These are phyloP conservation scores for Zymoseptoria ardabiliae DNA, from an alignment of 2,329 filamentous ascomycete species.

Conservation along the genomic window DNA sequence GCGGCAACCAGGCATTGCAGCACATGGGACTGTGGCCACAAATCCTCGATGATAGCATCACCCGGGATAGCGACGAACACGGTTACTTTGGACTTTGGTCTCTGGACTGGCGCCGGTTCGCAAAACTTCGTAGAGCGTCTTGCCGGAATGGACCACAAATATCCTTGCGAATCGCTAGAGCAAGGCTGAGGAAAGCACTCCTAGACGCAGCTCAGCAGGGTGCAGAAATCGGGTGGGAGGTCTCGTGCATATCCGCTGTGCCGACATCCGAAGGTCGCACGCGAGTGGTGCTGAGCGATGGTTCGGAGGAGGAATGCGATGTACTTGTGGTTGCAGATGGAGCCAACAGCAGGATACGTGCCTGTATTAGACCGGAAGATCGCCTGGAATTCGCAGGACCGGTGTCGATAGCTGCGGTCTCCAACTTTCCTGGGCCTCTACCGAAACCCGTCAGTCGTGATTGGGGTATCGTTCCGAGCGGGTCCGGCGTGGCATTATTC, in stretches of 20 bases:
- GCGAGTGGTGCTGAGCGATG: constrained; percentile 1
- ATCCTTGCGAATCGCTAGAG: constrained; percentile 2
- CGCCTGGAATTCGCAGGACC: constrained; percentile 7
- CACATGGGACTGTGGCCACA: constrained; percentile 8
- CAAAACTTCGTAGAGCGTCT: background rate
- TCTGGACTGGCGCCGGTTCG: background rate
- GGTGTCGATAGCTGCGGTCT: constrained; percentile 4
- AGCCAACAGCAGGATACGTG: constrained; percentile 12
- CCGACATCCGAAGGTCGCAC: background rate
- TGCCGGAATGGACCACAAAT: background rate
- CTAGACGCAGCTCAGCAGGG: background rate
- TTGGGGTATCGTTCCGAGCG: constrained; percentile 17
- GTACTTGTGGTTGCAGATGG: constrained; percentile 14
- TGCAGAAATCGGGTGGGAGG: background rate
- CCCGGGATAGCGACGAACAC: background rate
- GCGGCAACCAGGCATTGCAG: constrained; percentile 8
- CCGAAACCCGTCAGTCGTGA: constrained; percentile 6
- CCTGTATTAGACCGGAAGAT: constrained; percentile 2
- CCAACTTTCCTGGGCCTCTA: constrained; percentile 6
- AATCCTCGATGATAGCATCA: constrained; percentile 2
- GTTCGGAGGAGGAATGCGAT: constrained; percentile 7
- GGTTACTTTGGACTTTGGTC: background rate
- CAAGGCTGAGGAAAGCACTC: background rate
- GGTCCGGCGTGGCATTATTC: constrained; percentile 37
- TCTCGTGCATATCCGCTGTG: background rate